Percentiles rank a stretch among this genome's conserved stretches.
These are phyloP conservation scores for Oryza brachyantha DNA, from an alignment of 176 grass and related monocot genomes.

Conservation along the genomic window DNA sequence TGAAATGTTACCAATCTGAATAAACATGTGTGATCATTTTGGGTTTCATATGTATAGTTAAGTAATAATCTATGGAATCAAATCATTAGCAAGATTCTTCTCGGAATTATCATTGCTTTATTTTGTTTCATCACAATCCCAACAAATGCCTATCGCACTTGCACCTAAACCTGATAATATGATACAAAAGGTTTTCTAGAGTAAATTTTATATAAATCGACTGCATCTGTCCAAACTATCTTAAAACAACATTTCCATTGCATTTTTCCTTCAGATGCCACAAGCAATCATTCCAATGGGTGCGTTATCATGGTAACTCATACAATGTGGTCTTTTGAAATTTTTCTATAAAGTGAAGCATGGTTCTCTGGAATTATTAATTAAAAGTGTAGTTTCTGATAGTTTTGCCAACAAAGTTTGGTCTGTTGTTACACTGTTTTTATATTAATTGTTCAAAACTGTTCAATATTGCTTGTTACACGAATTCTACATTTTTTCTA, in stretches of 20 bases:
- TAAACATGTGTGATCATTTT: neutral
- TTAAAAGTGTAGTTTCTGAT: too few species aligned
- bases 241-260: too few species aligned
- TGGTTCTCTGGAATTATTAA: neutral
- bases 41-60: neutral
- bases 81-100: neutral
- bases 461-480: neutral
- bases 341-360: too few species aligned
- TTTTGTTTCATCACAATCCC: neutral
- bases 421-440: neutral
- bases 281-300: too few species aligned
- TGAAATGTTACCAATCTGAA: too few species aligned
- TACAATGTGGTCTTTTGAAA: too few species aligned
- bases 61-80: neutral
- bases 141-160: neutral
- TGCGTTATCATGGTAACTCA: too few species aligned
- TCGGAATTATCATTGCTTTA: neutral
- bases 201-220: too few species aligned
- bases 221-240: too few species aligned
- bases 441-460: neutral
- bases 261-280: too few species aligned
- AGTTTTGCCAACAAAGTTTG: neutral
- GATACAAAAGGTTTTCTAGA: too few species aligned
- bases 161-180: too few species aligned
- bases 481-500: neutral